Base-by-base conservation (phyloP, 1,284 basidiomycete species). In the Microbotryomycetes sp. region DNA sequence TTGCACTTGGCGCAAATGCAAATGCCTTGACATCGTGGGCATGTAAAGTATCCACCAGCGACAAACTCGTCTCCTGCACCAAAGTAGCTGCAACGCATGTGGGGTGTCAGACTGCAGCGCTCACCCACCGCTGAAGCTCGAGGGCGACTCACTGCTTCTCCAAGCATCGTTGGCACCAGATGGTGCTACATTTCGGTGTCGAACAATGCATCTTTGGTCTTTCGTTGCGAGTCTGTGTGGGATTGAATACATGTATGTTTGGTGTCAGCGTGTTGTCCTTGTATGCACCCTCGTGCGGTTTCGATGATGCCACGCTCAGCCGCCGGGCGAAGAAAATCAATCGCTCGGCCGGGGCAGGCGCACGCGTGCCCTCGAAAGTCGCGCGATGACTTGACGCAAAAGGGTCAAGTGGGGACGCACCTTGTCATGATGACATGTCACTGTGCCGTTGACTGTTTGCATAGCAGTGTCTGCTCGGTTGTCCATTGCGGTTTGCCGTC, bases 91-190 rank as follows among this genome's bases (percentile, higher is more conserved):
- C 36, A 16, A 15, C 6, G 15, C 4, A 3, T 16, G 9, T 12
- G 2, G 19, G 2, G n/a, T 28, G n/a, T 31, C 45, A 26, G 25
- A 6, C 4, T 22, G 16, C 6, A 7, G 23, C 22, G 16, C 3
- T 6, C 2, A 25, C n/a, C 12, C 19, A 6, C 36, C 6, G n/a
- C 19, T 22, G 56, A 36, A 15, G 12, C n/a, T 14, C 15, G 28
- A 23, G 23, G n/a, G 19, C n/a, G 23, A 62, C 65, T 50, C n/a
- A 67, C 66, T 59, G 42, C 31, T 63, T 63, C 15, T 58, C 51
- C 53, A 67, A 42, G 45, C 66, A 67, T 6, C 25, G 16, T 16
- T 59, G 50, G 58, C 66, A 67, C 66, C 66, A 67, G 6, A 63
- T 42, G 3, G 62, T 62, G 26, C 36, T 51, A 49, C 66, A 67